Percentiles rank a stretch among this genome's conserved stretches.
Conservation (phyloP, 208 protist species). For the Trichomonas vaginalis region DNA sequence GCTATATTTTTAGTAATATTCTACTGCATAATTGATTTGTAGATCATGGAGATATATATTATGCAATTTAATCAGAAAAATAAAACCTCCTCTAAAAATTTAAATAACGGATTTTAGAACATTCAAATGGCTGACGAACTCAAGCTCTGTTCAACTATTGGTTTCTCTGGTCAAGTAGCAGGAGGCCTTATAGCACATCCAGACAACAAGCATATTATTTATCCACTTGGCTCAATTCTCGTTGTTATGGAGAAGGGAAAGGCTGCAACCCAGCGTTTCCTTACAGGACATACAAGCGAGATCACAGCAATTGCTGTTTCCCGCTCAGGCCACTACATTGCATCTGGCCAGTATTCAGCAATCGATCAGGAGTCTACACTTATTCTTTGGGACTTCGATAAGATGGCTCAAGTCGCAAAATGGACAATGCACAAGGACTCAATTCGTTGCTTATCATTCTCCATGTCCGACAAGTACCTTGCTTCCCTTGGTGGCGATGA, state of each 20-base stretch:
- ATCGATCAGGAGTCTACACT: constrained; percentile 57
- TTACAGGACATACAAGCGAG: constrained; percentile 64
- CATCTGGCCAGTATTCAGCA: constrained; percentile 71
- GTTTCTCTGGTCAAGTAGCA: constrained; percentile 45
- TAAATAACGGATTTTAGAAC: neutral
- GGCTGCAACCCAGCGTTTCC: constrained; percentile 8
- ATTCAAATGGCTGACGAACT: neutral
- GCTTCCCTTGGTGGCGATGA: constrained; percentile 70
- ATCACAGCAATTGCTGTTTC: constrained; percentile 72
- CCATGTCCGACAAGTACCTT: constrained; percentile 61
- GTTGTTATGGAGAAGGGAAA: constrained; percentile 60
- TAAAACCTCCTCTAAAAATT: no score
- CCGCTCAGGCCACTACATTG: constrained; percentile 60
- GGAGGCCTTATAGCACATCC: constrained; percentile 62
- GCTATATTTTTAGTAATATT: no score
- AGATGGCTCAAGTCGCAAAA: constrained; percentile 51
- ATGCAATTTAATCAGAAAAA: no score
- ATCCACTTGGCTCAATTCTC: constrained; percentile 64
- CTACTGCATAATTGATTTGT: no score
- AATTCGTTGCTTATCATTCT: constrained; percentile 71
- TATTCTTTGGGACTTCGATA: constrained; percentile 40
- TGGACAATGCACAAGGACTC: constrained; percentile 76
- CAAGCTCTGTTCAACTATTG: constrained; percentile 11
- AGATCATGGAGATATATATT: no score
- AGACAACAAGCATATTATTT: constrained; percentile 62